phyloP scores from a whole-genome alignment of 225 moss, liverwort and hornwort species.

The Climacium dendroides region DNA sequence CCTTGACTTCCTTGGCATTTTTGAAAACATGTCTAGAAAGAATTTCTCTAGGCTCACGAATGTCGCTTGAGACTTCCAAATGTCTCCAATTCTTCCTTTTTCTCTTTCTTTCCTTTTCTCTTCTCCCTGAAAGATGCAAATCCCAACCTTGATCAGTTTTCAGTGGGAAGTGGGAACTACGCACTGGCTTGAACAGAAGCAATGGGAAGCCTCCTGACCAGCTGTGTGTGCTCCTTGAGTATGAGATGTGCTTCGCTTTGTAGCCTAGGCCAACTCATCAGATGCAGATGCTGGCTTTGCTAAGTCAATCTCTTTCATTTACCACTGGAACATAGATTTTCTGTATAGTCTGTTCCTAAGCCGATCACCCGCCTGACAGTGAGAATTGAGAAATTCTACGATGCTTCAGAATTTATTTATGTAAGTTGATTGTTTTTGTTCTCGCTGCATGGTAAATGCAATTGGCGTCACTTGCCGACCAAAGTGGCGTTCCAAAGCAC shows the following conservation, averaged over 20 bases:
- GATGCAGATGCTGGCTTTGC: background rate
- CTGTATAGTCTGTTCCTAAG: too few relatives aligned
- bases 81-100: background rate
- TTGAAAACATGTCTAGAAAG: fast-evolving
- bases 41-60: background rate
- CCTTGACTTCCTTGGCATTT: background rate
- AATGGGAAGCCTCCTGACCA: background rate
- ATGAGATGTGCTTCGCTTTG: background rate
- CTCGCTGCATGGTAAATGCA: background rate
- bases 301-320: background rate
- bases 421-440: background rate
- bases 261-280: background rate
- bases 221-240: background rate
- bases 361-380: background rate
- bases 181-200: background rate
- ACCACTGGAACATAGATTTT: background rate
- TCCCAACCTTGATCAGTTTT: background rate
- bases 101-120: background rate
- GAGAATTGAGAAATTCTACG: background rate
- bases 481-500: background rate
- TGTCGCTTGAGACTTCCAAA: too few relatives aligned
- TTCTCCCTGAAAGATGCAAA: background rate
- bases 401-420: background rate
- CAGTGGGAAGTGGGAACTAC: background rate
- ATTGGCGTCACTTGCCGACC: background rate